These are phyloP conservation scores for Dentipellis fragilis DNA, from an alignment of 768 basidiomycete genomes.

Conservation along the genomic window DNA sequence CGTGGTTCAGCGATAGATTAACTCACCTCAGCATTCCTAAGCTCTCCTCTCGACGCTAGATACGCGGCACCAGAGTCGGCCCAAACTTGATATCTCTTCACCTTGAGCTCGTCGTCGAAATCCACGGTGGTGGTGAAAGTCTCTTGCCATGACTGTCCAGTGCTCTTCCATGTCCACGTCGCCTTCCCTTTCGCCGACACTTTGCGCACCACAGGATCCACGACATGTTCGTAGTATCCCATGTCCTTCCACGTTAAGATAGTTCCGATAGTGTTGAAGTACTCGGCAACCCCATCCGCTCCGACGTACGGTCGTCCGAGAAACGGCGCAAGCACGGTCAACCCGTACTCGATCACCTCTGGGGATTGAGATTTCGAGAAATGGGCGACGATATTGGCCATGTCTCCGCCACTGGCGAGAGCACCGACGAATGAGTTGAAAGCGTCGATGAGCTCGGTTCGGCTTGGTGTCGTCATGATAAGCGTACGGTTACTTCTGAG, in stretches of 20 bases:
- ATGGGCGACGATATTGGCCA: constrained; percentile 34
- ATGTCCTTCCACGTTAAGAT: constrained; percentile 42
- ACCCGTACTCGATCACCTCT: constrained; percentile 46
- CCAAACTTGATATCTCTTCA: constrained; percentile 58
- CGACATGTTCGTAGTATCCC: constrained; percentile 42
- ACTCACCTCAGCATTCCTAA: constrained; percentile 13
- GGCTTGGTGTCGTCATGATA: constrained; percentile 8
- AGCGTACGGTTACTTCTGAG: too few species aligned
- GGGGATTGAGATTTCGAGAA: constrained; percentile 38
- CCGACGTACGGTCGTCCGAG: constrained; percentile 42
- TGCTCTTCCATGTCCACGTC: constrained; percentile 45
- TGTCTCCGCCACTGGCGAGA: constrained; percentile 35
- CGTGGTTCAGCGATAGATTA: too few species aligned
- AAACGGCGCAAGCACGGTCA: constrained; percentile 47
- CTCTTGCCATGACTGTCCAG: constrained; percentile 49
- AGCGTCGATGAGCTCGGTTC: constrained; percentile 30
- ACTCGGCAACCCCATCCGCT: constrained; percentile 30
- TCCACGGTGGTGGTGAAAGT: constrained; percentile 49
- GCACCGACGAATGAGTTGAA: constrained; percentile 41
- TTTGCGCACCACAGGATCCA: constrained; percentile 39
- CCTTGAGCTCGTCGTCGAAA: constrained; percentile 46
- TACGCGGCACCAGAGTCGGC: constrained; percentile 58
- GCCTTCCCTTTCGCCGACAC: constrained; percentile 48
- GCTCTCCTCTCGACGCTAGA: constrained; percentile 42
- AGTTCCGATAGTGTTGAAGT: constrained; percentile 38